Evolutionary conservation across 345 rosid species (phyloP), one percentile per base, ranked within the genome.

Genomic region (Trapa incisa): DNA sequence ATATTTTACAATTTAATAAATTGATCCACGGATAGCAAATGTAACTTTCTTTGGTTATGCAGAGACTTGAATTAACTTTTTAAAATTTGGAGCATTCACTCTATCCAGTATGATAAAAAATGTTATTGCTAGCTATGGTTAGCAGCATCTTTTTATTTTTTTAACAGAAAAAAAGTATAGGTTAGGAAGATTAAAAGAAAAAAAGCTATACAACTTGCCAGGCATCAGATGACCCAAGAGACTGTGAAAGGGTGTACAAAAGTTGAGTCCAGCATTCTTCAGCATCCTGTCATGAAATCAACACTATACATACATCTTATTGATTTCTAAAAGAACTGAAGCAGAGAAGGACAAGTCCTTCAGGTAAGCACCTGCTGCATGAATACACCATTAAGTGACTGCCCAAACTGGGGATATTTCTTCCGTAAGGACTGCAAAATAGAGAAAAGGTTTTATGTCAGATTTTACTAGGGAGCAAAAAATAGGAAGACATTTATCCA

Each of bases 221-320:
- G 77, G 83, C 72, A 76, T 68, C 76, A 33, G 87, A 81, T 66
- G 96, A 66, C 76, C 86, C 75, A 42, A 94, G 88, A 67, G 96
- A 86, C 77, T 85, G 99, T 29, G 99, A 91, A 75, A 91, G 96
- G 11, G 96, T 91, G 80, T 86, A 89, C 45, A 94, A 71, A 73
- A 94, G 89, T 72, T 91, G 99, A 14, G 96, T 83, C 99, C 99
- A 94, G 78, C 99, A 94, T 78, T 91, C 99, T 78, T 94, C 99
- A 71, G 97, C 97, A 80, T 91, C 99, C 97, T 94, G 85, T 74
- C 53, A 67, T 10, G 65, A 5, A 53, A 7, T 65, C 37, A 32
- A 67, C 50, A 60, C 41, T 50, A n/a, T 41, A 65, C 16, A 7
- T 1, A 65, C 50, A 15, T 3, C 9, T 42, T 42, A 56, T 9